These are phyloP conservation scores for Incumbomyces delicatus DNA, from an alignment of 2,329 filamentous ascomycete genomes.

Conservation along the genomic window DNA sequence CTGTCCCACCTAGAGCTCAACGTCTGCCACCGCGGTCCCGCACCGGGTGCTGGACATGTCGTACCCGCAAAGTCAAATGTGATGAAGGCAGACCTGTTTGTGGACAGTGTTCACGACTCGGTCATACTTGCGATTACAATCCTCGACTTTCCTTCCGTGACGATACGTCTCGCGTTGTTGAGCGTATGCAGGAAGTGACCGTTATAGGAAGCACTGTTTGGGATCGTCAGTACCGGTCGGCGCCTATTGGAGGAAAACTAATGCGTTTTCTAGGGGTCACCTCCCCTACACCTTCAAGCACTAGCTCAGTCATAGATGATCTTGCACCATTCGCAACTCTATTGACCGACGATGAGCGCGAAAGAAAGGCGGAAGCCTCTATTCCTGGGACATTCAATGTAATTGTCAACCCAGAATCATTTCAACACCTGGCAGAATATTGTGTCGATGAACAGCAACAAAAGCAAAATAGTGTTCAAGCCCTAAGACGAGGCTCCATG, in stretches of 20 bases:
- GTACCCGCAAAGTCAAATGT: conserved; percentile 40
- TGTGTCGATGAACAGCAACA: conserved; percentile 26
- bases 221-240: conserved; percentile 41
- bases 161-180: conserved; percentile 42
- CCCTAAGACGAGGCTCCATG: conserved; percentile 21
- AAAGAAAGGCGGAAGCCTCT: conserved; percentile 44
- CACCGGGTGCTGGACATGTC: conserved; percentile 40
- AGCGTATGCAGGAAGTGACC: conserved; percentile 43
- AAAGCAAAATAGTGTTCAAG: conserved; percentile 19
- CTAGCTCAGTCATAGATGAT: conserved; percentile 32
- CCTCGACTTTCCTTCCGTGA: conserved; percentile 46
- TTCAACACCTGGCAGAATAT: conserved; percentile 44
- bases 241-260: neutral
- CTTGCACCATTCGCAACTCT: conserved; percentile 45
- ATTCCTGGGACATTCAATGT: conserved; percentile 48
- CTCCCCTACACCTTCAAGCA: conserved; percentile 22
- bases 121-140: conserved; percentile 49
- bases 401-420: conserved; percentile 45
- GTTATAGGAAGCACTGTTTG: conserved; percentile 44
- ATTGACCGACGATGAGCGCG: conserved; percentile 48
- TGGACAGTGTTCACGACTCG: conserved; percentile 47
- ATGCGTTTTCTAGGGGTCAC: conserved; percentile 10
- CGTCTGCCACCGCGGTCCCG: conserved; percentile 44
- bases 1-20: conserved; percentile 29
- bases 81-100: conserved; percentile 47